Percentiles rank a stretch among this genome's conserved stretches.
Evolutionary conservation across 2,329 filamentous ascomycete species (phyloP).

Genomic region (Aspergillus udagawae): DNA sequence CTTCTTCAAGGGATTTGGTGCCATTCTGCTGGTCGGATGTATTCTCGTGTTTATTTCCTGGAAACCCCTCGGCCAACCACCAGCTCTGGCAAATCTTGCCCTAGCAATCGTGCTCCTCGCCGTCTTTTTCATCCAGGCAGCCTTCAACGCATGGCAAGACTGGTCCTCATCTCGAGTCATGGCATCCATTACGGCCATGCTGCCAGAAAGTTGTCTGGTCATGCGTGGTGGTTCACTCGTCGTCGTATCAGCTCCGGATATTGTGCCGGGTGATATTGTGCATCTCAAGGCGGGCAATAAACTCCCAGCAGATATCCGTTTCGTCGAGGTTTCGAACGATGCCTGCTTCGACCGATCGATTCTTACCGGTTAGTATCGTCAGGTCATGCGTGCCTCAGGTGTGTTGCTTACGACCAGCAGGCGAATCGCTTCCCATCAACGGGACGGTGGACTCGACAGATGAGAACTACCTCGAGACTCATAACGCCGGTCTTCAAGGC

Average conservation of each 20-base stretch:
- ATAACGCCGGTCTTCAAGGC: slow-evolving; percentile 72
- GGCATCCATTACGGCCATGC: slow-evolving; percentile 74
- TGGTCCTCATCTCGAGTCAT: slow-evolving; percentile 74
- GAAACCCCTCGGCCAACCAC: slow-evolving; percentile 71
- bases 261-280: slow-evolving; percentile 70
- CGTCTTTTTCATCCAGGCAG: slow-evolving; percentile 66
- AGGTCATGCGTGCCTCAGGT: background rate
- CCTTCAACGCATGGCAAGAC: slow-evolving; percentile 68
- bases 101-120: slow-evolving; percentile 68
- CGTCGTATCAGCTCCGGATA: slow-evolving; percentile 51
- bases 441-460: slow-evolving; percentile 65
- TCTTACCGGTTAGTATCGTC: slow-evolving; percentile 53
- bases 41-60: slow-evolving; percentile 74
- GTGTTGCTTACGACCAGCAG: slow-evolving; percentile 46
- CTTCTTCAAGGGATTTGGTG: slow-evolving; percentile 73
- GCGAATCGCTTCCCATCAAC: slow-evolving; percentile 62
- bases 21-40: slow-evolving; percentile 63
- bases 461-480: slow-evolving; percentile 71
- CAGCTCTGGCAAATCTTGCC: slow-evolving; percentile 65
- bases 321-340: slow-evolving; percentile 65
- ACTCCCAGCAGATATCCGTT: slow-evolving; percentile 68
- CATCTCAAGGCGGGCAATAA: slow-evolving; percentile 68
- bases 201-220: slow-evolving; percentile 68
- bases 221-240: slow-evolving; percentile 56
- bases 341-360: slow-evolving; percentile 70